Evolutionary conservation across 352 stramenopile species (phyloP).

Genomic region (Chrysophaeum taylorii): DNA sequence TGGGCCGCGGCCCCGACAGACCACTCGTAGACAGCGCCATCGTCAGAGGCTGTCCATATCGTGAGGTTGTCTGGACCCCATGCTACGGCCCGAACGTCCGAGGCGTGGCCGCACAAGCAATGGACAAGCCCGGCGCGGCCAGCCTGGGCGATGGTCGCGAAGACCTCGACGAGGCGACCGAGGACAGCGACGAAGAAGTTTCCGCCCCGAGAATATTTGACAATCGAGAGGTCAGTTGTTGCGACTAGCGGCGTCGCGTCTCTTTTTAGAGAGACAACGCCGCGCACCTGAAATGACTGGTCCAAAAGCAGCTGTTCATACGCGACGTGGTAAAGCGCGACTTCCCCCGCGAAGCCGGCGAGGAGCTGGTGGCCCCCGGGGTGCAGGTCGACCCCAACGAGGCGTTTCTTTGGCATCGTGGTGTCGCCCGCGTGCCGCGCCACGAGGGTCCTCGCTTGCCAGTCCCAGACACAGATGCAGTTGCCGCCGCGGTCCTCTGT

Average conservation of each 20-base stretch:
- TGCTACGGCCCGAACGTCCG: not conserved
- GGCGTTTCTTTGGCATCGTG: not conserved
- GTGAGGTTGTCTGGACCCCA: not conserved
- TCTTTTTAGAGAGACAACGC: not conserved
- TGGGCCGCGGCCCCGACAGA: not conserved
- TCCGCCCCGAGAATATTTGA: not conserved
- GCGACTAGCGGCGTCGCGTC: not conserved
- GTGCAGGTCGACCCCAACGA: not conserved
- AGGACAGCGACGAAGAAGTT: not conserved
- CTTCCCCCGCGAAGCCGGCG: not conserved
- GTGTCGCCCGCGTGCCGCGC: not conserved
- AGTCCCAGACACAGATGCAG: not conserved
- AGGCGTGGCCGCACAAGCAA: not conserved
- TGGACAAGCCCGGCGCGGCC: not conserved
- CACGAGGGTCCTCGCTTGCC: not conserved
- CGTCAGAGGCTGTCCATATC: not conserved
- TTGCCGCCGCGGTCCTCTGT: too few species aligned
- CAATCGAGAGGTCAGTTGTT: not conserved
- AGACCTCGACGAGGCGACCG: not conserved
- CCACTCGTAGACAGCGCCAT: constrained; percentile 3
- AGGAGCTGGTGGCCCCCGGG: not conserved
- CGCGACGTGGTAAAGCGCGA: not conserved
- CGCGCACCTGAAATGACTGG: not conserved
- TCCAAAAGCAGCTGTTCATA: not conserved
- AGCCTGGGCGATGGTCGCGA: not conserved